phyloP scores from a whole-genome alignment of 2,329 filamentous ascomycete species.

The Cladosporium sp. region DNA sequence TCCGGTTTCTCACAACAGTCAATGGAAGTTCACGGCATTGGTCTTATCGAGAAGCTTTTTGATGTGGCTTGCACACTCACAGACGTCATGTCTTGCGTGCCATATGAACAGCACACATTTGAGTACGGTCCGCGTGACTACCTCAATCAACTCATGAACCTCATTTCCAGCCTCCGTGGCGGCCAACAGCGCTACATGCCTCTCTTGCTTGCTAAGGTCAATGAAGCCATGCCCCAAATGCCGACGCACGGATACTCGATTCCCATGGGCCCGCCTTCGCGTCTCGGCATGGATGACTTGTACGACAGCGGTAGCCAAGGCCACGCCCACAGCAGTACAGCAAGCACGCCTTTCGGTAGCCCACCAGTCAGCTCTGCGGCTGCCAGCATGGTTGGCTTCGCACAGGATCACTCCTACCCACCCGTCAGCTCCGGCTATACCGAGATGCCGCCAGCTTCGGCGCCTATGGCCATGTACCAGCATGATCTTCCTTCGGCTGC shows the following conservation, averaged over 20 bases:
- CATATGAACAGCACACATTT: slow-evolving; percentile 59
- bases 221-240: slow-evolving; percentile 51
- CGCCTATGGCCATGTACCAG: slow-evolving; percentile 14
- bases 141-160: slow-evolving; percentile 65
- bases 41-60: slow-evolving; percentile 78
- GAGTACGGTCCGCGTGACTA: slow-evolving; percentile 69
- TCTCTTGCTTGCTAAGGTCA: slow-evolving; percentile 72
- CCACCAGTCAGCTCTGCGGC: slow-evolving; percentile 23
- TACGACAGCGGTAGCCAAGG: slow-evolving; percentile 32
- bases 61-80: slow-evolving; percentile 72
- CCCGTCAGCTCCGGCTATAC: slow-evolving; percentile 9
- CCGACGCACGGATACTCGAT: slow-evolving; percentile 31
- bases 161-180: slow-evolving; percentile 69
- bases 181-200: slow-evolving; percentile 76
- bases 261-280: slow-evolving; percentile 27
- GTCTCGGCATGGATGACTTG: slow-evolving; percentile 30
- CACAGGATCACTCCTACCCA: slow-evolving; percentile 7
- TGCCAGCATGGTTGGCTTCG: slow-evolving; percentile 12
- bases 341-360: slow-evolving; percentile 32
- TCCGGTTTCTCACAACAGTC: slow-evolving; percentile 70
- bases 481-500: slow-evolving; percentile 1
- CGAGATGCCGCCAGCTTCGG: background rate
- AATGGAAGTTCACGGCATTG: slow-evolving; percentile 73
- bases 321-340: slow-evolving; percentile 46
- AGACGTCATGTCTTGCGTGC: slow-evolving; percentile 67